Base-by-base conservation (phyloP, 2,329 filamentous ascomycete genomes). In the Lachnellula occidentalis region DNA sequence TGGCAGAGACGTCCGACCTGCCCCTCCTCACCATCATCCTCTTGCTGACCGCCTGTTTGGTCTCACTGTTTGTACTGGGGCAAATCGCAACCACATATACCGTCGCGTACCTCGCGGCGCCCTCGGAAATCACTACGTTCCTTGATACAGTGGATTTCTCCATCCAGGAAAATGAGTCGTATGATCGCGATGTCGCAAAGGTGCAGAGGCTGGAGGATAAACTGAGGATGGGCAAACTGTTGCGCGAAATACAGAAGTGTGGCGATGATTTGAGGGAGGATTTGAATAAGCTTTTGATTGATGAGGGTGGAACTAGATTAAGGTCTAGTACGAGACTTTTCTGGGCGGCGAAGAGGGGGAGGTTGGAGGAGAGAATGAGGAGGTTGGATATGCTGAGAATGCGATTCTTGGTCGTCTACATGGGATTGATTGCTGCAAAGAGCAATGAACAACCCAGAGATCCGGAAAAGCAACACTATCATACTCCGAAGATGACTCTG, bases 371-470 rank as follows among this genome's bases (percentile, higher is more conserved):
- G 60, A 76, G 79, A 50, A 72, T 85, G 51, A 76, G 79, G 53
- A 74, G 81, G 46, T 71, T 86, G 41, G 83, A 86, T 61, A 69
- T 85, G 63, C 67, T 86, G 65, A 76, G 82, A 66, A 84, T 83
- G 80, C 78, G 82, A 57, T 85, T 86, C 65, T 70, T 86, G 34
- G 80, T 85, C 36, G 75, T 83, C 37, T 84, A 83, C 67, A 80
- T 86, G 79, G 79, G 81, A 59, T 76, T 83, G 57, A 74, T 85
- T 51, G 72, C 77, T 12, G 68, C 72, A 11, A 68, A 67, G 45
- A 67, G 67, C 15, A 60, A 48, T 14, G 59, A 64, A 39, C 54
- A 58, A 14, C 36, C 50, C 22, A 61, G 50, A 43, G 60, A 64
- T 21, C 60, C 59, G 22, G 64, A 66, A 58, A 67, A 67, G 39